A percentile compares a stretch with the other conserved stretches of the same genome.
These are phyloP conservation scores for Metschnikowia borealis DNA, from an alignment of 805 yeast genomes.

Conservation along the genomic window DNA sequence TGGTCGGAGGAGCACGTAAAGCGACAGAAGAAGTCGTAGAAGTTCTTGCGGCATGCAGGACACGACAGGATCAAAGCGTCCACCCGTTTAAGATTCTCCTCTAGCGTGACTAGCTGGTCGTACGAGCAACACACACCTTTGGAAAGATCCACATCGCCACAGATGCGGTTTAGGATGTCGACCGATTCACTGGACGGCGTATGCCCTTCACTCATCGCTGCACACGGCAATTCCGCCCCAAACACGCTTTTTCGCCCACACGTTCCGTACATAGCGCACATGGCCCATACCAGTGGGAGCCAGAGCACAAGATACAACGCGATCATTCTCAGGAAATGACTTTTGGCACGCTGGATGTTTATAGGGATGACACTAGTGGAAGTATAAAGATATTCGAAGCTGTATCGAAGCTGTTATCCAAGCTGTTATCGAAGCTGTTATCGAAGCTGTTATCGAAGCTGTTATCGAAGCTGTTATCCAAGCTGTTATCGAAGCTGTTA, in stretches of 20 bases:
- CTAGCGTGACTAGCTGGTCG: conserved; percentile 55
- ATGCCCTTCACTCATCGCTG: conserved; percentile 49
- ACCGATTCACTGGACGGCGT: conserved; percentile 43
- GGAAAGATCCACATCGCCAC: conserved; percentile 66
- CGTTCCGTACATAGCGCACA: conserved; percentile 52
- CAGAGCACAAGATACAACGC: neutral
- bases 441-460: no score
- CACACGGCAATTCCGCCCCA: conserved; percentile 79
- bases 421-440: no score
- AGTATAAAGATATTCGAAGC: no score
- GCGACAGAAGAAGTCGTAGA: conserved; percentile 76
- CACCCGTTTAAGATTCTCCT: conserved; percentile 34
- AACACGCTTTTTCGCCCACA: conserved; percentile 82
- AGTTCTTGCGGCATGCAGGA: conserved; percentile 89
- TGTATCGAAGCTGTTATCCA: no score
- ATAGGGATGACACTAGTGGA: no score
- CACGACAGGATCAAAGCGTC: conserved; percentile 48
- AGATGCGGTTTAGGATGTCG: conserved; percentile 49
- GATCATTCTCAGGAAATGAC: neutral
- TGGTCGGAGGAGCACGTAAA: conserved; percentile 91
- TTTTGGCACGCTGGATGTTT: no score
- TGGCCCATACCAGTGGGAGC: neutral
- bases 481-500: no score
- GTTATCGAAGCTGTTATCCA: no score
- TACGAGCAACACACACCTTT: conserved; percentile 65